These are phyloP conservation scores for Parafenestella ontariensis DNA, from an alignment of 2,329 filamentous ascomycete species.

Conservation along the genomic window DNA sequence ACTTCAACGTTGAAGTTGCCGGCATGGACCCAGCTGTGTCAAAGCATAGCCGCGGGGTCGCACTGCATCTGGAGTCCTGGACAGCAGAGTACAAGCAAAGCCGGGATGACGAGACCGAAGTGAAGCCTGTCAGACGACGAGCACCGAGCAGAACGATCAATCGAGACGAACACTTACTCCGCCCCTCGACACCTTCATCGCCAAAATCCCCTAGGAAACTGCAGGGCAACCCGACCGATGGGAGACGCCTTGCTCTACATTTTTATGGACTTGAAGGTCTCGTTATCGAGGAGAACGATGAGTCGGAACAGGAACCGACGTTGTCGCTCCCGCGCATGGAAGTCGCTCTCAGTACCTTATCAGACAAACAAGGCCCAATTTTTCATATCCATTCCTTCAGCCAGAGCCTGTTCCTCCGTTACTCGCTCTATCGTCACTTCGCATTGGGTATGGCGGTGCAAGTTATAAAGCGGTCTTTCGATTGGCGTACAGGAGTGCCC, in stretches of 20 bases:
- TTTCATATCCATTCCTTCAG: conserved; percentile 86
- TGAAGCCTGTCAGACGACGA: conserved; percentile 68
- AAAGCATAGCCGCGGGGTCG: conserved; percentile 79
- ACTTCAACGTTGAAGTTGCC: conserved; percentile 89
- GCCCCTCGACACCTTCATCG: conserved; percentile 57
- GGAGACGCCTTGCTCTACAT: conserved; percentile 80
- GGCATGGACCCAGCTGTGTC: conserved; percentile 87
- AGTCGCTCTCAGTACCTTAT: conserved; percentile 81
- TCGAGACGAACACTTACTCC: conserved; percentile 69
- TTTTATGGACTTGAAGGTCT: conserved; percentile 86
- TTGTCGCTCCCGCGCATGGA: conserved; percentile 87
- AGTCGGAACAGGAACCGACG: conserved; percentile 85
- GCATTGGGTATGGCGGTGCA: conserved; percentile 81
- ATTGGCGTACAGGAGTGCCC: conserved; percentile 21
- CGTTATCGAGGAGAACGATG: conserved; percentile 85
- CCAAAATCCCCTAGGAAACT: conserved; percentile 61
- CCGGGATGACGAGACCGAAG: conserved; percentile 69
- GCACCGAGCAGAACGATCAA: conserved; percentile 69
- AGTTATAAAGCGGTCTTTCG: conserved; percentile 65
- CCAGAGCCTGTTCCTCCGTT: conserved; percentile 80
- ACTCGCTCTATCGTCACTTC: conserved; percentile 94
- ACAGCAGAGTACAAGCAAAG: conserved; percentile 88
- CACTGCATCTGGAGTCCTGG: conserved; percentile 86
- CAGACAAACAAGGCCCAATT: conserved; percentile 84
- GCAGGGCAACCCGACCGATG: conserved; percentile 66